Conservation (phyloP, 441 rosid genomes). For the Viola pubescens region DNA sequence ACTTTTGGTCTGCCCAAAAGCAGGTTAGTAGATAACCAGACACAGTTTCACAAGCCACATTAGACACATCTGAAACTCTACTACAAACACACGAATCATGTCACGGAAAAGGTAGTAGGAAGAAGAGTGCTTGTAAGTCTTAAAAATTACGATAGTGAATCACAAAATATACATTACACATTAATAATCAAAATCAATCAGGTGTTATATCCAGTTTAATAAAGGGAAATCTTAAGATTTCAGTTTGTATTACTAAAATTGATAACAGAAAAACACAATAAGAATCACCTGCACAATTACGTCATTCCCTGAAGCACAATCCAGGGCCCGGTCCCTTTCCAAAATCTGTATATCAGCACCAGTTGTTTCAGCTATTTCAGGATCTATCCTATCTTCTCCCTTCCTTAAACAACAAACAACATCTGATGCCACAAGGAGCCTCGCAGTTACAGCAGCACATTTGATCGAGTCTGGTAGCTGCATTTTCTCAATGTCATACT, state of each 20-base stretch:
- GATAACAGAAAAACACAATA: background rate
- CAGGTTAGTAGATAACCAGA: too few relatives aligned
- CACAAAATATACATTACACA: background rate
- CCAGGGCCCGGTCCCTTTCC: slow-evolving; percentile 21
- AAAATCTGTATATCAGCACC: slow-evolving; percentile 40
- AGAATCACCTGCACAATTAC: slow-evolving; percentile 42
- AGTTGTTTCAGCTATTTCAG: slow-evolving; percentile 21
- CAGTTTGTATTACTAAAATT: background rate
- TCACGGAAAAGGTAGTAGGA: background rate
- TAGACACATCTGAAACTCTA: too few relatives aligned
- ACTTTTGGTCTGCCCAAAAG: too few relatives aligned
- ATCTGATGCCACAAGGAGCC: slow-evolving; percentile 41
- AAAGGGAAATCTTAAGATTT: background rate
- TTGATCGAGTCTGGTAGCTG: slow-evolving; percentile 20
- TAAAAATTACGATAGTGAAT: too few relatives aligned
- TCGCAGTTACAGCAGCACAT: slow-evolving; percentile 36
- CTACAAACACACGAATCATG: too few relatives aligned
- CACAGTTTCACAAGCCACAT: too few relatives aligned
- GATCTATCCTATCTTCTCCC: slow-evolving; percentile 20
- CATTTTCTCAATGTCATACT: slow-evolving; percentile 38
- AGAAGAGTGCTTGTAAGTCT: background rate
- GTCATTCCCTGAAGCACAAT: slow-evolving; percentile 31
- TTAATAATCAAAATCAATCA: background rate
- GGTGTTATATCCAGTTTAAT: background rate
- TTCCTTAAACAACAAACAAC: slow-evolving; percentile 26